Conservation (phyloP, 495 filamentous ascomycete species). For the Baudoinia panamericana region DNA sequence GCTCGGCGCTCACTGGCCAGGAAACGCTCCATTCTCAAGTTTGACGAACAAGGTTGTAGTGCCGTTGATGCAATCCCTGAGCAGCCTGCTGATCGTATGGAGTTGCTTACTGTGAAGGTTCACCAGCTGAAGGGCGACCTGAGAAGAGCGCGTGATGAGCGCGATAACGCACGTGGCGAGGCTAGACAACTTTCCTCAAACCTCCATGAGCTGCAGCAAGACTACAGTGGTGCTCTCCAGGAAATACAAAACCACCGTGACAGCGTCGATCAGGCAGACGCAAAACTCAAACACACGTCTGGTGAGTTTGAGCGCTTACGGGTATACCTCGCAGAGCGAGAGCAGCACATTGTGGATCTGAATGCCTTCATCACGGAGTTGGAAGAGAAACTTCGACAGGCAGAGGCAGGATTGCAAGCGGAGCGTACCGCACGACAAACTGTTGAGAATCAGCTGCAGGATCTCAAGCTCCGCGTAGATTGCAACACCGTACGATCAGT, state of each 20-base stretch:
- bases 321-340: background rate
- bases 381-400: background rate
- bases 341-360: background rate
- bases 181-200: no score
- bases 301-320: no score
- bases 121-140: background rate
- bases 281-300: background rate
- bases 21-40: background rate
- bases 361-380: background rate
- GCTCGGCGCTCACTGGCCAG: background rate
- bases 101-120: background rate
- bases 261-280: background rate
- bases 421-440: background rate
- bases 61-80: background rate
- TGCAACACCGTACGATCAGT: no score
- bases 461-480: background rate
- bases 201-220: background rate
- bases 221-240: background rate
- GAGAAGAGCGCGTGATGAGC: background rate
- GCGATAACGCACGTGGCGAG: background rate
- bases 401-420: background rate
- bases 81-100: background rate
- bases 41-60: background rate
- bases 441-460: no score
- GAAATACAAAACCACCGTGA: background rate